These are phyloP conservation scores for Spongospora subterranea DNA, from an alignment of 208 protist genomes.

Conservation along the genomic window DNA sequence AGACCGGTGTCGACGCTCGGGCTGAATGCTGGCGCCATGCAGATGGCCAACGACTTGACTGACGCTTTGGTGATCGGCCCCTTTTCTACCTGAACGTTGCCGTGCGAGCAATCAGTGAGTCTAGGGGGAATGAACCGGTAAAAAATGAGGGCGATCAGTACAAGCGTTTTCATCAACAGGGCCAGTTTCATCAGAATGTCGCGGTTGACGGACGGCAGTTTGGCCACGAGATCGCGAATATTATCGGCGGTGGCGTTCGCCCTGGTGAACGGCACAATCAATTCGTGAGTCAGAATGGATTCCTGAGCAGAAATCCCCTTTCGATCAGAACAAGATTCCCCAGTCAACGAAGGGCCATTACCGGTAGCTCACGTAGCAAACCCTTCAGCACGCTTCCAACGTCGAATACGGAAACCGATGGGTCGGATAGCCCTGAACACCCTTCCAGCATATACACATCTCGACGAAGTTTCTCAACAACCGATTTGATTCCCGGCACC, in stretches of 20 bases:
- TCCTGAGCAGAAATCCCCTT: too few species aligned
- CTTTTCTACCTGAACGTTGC: neutral
- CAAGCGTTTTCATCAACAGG: neutral
- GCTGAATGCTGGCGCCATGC: neutral
- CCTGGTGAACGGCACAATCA: slow-evolving; percentile 17
- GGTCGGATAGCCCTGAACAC: neutral
- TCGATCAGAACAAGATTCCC: neutral
- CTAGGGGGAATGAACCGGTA: neutral
- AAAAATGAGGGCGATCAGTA: slow-evolving; percentile 8
- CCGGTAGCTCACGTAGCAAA: slow-evolving; percentile 28
- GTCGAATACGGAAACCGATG: neutral
- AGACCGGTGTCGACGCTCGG: neutral
- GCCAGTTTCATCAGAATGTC: slow-evolving; percentile 27
- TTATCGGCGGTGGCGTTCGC: neutral
- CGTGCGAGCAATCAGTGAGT: neutral
- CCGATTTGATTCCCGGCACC: neutral
- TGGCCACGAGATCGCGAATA: neutral
- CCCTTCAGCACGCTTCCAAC: neutral
- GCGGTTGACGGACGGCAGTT: neutral
- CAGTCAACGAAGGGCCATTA: neutral
- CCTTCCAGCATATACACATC: neutral
- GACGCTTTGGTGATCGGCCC: neutral
- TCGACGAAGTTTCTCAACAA: neutral
- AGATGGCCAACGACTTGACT: slow-evolving; percentile 11
- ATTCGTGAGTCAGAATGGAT: neutral